A percentile compares a stretch with the other conserved stretches of the same genome.
Evolutionary conservation across 1,284 basidiomycete species (phyloP).

Genomic region (Melanopsichium pennsylvanicum): DNA sequence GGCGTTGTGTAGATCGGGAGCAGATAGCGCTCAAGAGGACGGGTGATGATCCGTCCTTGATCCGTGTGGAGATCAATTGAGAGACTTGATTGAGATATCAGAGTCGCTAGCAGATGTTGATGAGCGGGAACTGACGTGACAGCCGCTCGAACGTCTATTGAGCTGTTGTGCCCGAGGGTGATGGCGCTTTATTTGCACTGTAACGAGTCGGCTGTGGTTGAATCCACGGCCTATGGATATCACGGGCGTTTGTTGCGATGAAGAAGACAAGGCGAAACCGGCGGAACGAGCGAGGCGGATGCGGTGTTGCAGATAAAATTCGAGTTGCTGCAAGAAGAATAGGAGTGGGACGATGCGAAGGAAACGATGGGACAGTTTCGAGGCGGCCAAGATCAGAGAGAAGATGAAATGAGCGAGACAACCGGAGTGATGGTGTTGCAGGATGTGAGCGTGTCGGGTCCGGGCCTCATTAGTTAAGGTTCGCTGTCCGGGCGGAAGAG

Average conservation of each 20-base stretch:
- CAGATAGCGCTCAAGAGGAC: neutral
- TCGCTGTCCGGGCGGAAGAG: neutral
- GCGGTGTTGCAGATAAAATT: neutral
- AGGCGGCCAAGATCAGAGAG: neutral
- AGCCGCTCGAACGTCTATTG: too few relatives aligned
- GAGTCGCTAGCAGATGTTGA: neutral
- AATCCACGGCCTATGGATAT: too few relatives aligned
- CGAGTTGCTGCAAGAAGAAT: too few relatives aligned
- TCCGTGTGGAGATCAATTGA: neutral
- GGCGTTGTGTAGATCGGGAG: neutral
- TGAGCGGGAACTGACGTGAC: too few relatives aligned
- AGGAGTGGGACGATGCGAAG: constrained; percentile 12
- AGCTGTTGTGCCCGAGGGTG: too few relatives aligned
- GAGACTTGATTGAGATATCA: neutral
- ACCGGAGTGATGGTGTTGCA: neutral
- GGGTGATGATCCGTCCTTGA: constrained; percentile 1
- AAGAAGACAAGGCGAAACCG: neutral
- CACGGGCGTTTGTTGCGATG: neutral
- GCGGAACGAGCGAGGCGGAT: constrained; percentile 8
- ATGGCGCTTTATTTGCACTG: too few relatives aligned
- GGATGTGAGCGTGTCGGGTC: neutral
- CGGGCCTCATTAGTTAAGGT: constrained; percentile 6
- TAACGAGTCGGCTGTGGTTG: neutral
- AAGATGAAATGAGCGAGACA: constrained; percentile 4
- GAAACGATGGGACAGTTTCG: neutral